phyloP scores from a whole-genome alignment of 306 rosid species.

The Acacia melanoxylon region DNA sequence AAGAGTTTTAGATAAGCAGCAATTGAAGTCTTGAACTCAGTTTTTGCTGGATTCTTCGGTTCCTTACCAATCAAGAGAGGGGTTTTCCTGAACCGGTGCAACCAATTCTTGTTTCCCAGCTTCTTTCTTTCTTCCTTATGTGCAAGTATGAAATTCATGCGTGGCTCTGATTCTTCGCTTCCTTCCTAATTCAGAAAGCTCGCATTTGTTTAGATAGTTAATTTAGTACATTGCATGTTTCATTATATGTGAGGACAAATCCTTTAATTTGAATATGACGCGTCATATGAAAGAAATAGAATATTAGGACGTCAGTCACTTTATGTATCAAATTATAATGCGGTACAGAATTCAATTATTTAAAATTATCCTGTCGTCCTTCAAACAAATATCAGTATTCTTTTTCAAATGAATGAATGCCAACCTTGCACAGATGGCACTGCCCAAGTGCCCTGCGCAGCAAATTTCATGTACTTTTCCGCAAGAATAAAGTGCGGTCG shows the following conservation, averaged over 20 bases:
- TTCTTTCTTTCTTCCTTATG: neutral
- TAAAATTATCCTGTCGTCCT: neutral
- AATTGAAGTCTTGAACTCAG: conserved; percentile 1
- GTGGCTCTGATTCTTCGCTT: neutral
- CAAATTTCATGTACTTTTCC: neutral
- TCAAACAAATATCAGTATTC: no score
- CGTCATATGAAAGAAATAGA: neutral
- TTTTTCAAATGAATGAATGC: neutral
- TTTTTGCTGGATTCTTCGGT: neutral
- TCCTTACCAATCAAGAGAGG: neutral
- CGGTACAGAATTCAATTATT: neutral
- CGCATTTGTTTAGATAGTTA: neutral
- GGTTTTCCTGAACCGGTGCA: conserved; percentile 1
- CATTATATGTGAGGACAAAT: neutral
- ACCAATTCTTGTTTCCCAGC: neutral
- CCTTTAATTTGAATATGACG: neutral
- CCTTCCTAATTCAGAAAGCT: conserved; percentile 1
- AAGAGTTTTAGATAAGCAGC: conserved; percentile 35
- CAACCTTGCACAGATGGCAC: neutral
- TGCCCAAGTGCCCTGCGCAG: neutral
- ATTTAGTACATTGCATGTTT: neutral
- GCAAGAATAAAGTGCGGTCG: neutral
- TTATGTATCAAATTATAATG: neutral
- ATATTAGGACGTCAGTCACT: neutral
- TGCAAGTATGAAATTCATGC: conserved; percentile 29